A percentile compares a stretch with the other conserved stretches of the same genome.
Conservation (phyloP, 495 filamentous ascomycete genomes). For the Penicillium cinerascens region DNA sequence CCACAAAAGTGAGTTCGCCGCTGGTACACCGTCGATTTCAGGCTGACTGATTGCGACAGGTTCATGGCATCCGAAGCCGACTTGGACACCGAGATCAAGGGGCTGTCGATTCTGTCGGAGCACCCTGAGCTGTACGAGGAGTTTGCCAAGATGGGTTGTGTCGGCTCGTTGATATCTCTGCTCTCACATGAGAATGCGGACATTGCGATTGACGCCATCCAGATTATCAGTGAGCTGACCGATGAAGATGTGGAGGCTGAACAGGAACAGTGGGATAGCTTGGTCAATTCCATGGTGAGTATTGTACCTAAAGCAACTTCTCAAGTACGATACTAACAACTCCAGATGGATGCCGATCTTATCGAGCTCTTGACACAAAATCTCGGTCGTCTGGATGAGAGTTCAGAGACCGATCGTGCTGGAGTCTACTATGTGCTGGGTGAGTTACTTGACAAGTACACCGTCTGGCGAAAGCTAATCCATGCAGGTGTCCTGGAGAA, state of each 20-base stretch:
- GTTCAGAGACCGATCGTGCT: slow-evolving; percentile 68
- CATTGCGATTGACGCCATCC: slow-evolving; percentile 87
- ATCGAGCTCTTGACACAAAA: slow-evolving; percentile 81
- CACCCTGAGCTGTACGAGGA: slow-evolving; percentile 82
- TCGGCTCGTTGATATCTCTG: slow-evolving; percentile 70
- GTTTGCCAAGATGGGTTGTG: slow-evolving; percentile 76
- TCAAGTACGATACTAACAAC: slow-evolving; percentile 16
- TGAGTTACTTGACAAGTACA: slow-evolving; percentile 18
- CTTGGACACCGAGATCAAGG: slow-evolving; percentile 83
- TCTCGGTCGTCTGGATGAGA: slow-evolving; percentile 77
- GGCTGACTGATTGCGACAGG: slow-evolving; percentile 30
- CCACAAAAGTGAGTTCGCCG: slow-evolving; percentile 72
- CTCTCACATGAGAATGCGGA: slow-evolving; percentile 96
- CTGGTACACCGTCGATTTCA: not conserved
- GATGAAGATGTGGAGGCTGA: slow-evolving; percentile 90
- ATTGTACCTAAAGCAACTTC: slow-evolving; percentile 5
- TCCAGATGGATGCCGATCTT: slow-evolving; percentile 67
- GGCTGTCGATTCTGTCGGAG: slow-evolving; percentile 82
- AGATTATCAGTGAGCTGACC: slow-evolving; percentile 88
- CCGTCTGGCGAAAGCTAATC: slow-evolving; percentile 7
- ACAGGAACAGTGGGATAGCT: slow-evolving; percentile 73
- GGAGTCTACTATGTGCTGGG: slow-evolving; percentile 85
- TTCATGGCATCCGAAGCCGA: slow-evolving; percentile 88
- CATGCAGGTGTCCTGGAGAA: slow-evolving; percentile 70
- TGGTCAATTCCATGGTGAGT: slow-evolving; percentile 73